These are phyloP conservation scores for Fraxinus paxiana DNA, from an alignment of 305 asterid genomes.

Conservation along the genomic window DNA sequence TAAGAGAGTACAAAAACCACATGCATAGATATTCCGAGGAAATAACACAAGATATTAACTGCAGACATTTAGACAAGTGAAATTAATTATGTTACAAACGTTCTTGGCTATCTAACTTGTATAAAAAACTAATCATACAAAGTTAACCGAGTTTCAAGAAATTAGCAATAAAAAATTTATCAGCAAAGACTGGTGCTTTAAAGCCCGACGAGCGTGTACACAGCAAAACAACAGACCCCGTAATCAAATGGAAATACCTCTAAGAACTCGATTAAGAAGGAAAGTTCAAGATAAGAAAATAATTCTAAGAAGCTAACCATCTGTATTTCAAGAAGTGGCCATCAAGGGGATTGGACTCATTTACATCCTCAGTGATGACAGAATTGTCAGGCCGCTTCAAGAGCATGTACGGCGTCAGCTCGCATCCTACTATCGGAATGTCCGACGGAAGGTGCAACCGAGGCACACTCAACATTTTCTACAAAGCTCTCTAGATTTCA, in stretches of 20 bases:
- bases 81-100: not conserved
- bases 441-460: constrained; percentile 77
- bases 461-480: constrained; percentile 62
- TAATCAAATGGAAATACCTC: not conserved
- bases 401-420: constrained; percentile 62
- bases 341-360: constrained; percentile 53
- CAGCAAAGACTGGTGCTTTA: not conserved
- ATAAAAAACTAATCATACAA: not conserved
- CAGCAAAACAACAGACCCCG: not conserved
- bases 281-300: not conserved
- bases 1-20: not conserved
- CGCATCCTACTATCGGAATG: constrained; percentile 73
- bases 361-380: constrained; percentile 48
- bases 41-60: not conserved
- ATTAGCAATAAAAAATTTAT: constrained; percentile 2
- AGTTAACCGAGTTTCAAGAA: not conserved
- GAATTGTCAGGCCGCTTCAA: constrained; percentile 55
- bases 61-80: not conserved
- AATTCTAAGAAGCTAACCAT: constrained; percentile 39
- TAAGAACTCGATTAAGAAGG: not conserved
- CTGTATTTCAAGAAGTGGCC: constrained; percentile 62
- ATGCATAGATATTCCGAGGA: not conserved
- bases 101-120: not conserved
- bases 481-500: constrained; percentile 24
- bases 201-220: not conserved